Evolutionary conservation across 2,329 filamentous ascomycete species (phyloP), one percentile per base, ranked within the genome.

Genomic region (Moelleriella libera): DNA sequence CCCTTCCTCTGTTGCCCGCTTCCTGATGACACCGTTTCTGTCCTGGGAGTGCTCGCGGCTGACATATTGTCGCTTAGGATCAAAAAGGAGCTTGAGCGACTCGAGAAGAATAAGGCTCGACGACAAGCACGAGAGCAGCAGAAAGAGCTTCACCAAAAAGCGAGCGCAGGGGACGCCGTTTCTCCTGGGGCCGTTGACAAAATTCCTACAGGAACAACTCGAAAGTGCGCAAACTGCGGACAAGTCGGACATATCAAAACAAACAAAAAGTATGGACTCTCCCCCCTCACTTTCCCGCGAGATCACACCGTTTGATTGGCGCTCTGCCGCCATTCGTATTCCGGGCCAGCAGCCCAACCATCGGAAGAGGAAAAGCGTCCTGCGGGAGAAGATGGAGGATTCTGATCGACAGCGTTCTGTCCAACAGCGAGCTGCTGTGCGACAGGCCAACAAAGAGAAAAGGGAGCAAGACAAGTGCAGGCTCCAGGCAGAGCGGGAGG

Each of bases 191-290:
- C 61, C 31, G 53, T 54, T 45, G 75, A 74, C 59, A 76, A 78
- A 59, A 68, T 73, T 57, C 69, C 71, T 50, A 75, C 69, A 44
- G 80, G 82, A 51, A 94, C 87, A 48, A 83, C 83, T 34, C 78
- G 94, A 58, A 97, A 97, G 70, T 98, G 92, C 68, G 92, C 92
- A 55, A 97, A 96, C 65, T 98, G 92, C 68, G 92, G 92, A 45
- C 85, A 92, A 64, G 85, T 94, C 47, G 92, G 92, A 32, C 92
- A 98, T 61, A 98, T 98, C 72, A 96, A 96, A 68, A 97, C 90
- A 44, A 97, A 97, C 72, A 94, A 96, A 71, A 97, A 96, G 88
- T 92, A 78, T 68, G 74, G 66, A 48, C 45, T 49, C 50, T 51
- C 54, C 51, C 41, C 47, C 49, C 49, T 58, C 57, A 51, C 61